A percentile compares a stretch with the other conserved stretches of the same genome.
phyloP scores from a whole-genome alignment of 306 rosid species.

The Citrullus amarus region DNA sequence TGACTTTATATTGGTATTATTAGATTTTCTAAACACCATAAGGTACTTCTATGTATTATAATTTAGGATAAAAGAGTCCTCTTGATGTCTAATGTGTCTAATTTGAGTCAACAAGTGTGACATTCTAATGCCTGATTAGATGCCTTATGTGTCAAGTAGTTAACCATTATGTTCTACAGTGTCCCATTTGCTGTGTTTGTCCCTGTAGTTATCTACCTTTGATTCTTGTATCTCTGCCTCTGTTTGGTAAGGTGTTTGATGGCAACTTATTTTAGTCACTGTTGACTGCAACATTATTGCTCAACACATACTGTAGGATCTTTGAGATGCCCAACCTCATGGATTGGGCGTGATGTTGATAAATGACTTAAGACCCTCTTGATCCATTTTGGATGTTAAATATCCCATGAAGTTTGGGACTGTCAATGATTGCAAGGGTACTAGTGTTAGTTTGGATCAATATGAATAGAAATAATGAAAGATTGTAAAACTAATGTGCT shows the following conservation, averaged over 20 bases:
- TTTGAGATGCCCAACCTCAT: neutral
- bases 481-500: neutral
- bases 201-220: neutral
- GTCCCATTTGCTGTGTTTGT: neutral
- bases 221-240: neutral
- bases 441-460: neutral
- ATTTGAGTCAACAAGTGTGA: neutral
- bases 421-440: neutral
- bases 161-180: neutral
- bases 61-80: neutral
- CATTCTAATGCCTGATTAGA: neutral
- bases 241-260: neutral
- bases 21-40: neutral
- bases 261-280: neutral
- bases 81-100: neutral
- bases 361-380: neutral
- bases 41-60: neutral
- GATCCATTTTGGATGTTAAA: neutral
- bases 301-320: neutral
- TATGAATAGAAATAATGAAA: neutral
- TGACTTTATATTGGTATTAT: neutral
- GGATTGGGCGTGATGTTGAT: neutral
- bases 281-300: neutral
- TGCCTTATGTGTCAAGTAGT: neutral
- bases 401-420: neutral